Evolutionary conservation across 495 filamentous ascomycete species (phyloP), one percentile per base, ranked within the genome.

Genomic region (Xylaria flabelliformis): DNA sequence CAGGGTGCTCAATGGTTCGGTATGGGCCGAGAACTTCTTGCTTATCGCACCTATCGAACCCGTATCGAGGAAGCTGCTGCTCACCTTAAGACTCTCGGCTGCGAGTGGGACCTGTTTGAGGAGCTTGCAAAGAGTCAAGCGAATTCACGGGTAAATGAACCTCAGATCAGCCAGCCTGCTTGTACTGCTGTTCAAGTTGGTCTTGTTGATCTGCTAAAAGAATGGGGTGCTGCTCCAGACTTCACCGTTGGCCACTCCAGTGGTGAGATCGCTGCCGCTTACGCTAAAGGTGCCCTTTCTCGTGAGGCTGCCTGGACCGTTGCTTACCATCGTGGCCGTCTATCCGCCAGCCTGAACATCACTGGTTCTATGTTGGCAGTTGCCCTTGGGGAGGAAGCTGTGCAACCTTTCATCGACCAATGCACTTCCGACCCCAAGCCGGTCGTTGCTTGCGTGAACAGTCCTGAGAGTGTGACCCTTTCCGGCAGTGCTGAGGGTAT

Each of bases 191-290:
- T 88, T 7, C 85, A 88, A 69, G 77, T 88, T 29, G 85, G 84
- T 6, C 72, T 91, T 9, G 87, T 90, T 0, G 84, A 88, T 32
- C 73, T 91, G 6, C 76, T 91, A 3, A 70, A 70, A 13, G 80
- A 80, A 44, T 87, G 85, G 81, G 81, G 81, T 26, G 80, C 90
- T 17, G 56, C 70, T 4, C 83, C 88, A 0, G 71, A 71, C 17
- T 75, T 83, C 32, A 87, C 89, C 0, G 81, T 88, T 8, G 89
- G 89, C 0, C 89, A 91, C 72, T 90, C 88, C 12, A 88, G 84
- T 73, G 89, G 89, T 26, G 89, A 91, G 73, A 90, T 90, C 56
- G 84, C 80, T 21, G 86, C 85, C 1, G 84, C 85, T 0, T 86
- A 84, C 67, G 79, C 83, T 10, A 75, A 77, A 7, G 83, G 83